Base-by-base conservation (phyloP, 257 asterid species). In the Salvia splendens region DNA sequence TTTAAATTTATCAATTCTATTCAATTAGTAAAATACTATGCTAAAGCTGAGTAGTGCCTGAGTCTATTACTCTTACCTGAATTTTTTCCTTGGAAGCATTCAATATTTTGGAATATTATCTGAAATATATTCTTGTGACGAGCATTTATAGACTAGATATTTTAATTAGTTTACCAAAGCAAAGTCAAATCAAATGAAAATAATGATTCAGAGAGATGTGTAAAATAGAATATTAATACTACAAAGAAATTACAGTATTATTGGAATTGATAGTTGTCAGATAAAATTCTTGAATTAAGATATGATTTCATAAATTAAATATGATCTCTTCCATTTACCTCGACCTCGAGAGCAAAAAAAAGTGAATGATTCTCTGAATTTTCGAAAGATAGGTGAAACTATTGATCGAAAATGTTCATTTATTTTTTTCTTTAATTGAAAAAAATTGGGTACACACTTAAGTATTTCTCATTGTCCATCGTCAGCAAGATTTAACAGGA, bases 381-480 rank as follows among this genome's bases (percentile, higher is more conserved):
- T 45, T 8, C 28, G 5, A 43, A 62, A 62, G 68, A 62, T 45
- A 46, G 38, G 35, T 12, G 71, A 65, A 65, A 48, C 2, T 61
- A 51, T 65, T 10, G 51, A 52, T 65, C 50, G 16, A 48, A 14
- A 66, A 67, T 50, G 8, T 38, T 5, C 30, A 24, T 17, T 17
- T 17, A 17, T 17, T 17, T 17, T 17, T n/a, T n/a, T n/a, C n/a
- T n/a, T n/a, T n/a, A n/a, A n/a, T n/a, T n/a, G n/a, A n/a, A n/a
- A n/a, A 20, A 20, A 20, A 20, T 20, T 20, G 24, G 24, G 24
- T 20, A 1, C 24, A 20, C 24, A 20, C 24, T 20, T 20, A 20
- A 20, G 1, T 20, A 20, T 20, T 24, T 24, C 2, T 24, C 2
- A 2, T 24, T 2, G 30, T 2, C 30, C 30, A 24, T 24, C 30